phyloP scores from a whole-genome alignment of 2,329 filamentous ascomycete species.

The Aspergillus terreus region DNA sequence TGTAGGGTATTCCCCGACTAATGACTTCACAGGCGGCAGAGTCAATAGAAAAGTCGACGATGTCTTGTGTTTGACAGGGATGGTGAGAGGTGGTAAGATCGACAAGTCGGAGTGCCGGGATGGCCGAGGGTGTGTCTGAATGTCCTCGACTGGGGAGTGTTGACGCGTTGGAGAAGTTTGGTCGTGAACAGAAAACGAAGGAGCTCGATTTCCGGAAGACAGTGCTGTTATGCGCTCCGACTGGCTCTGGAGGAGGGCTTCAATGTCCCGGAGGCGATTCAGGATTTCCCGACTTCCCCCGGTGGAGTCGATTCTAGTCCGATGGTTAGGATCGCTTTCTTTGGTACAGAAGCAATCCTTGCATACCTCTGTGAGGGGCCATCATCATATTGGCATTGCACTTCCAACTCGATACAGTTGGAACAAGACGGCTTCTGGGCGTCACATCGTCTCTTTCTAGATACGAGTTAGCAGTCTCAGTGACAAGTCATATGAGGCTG shows the following conservation, averaged over 20 bases:
- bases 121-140: too few species aligned
- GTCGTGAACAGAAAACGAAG: not conserved
- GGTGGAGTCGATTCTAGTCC: not conserved
- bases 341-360: not conserved
- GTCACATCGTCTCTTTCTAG: not conserved
- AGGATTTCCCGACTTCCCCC: not conserved
- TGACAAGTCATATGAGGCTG: not conserved
- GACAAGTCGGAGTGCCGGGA: not conserved
- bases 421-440: not conserved
- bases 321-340: not conserved
- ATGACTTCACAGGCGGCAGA: not conserved
- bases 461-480: not conserved
- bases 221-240: not conserved
- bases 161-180: not conserved
- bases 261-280: not conserved
- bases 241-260: not conserved
- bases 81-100: not conserved
- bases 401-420: not conserved
- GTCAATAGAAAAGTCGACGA: conserved; percentile 1
- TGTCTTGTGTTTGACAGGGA: conserved; percentile 2
- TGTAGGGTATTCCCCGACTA: not conserved
- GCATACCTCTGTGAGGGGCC: not conserved
- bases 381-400: conserved; percentile 1
- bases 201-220: not conserved
- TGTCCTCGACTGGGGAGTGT: not conserved